Evolutionary conservation across 148 eudicot genomes (phyloP), one percentile per base, ranked within the genome.

Genomic region (Rhododendron williamsianum): DNA sequence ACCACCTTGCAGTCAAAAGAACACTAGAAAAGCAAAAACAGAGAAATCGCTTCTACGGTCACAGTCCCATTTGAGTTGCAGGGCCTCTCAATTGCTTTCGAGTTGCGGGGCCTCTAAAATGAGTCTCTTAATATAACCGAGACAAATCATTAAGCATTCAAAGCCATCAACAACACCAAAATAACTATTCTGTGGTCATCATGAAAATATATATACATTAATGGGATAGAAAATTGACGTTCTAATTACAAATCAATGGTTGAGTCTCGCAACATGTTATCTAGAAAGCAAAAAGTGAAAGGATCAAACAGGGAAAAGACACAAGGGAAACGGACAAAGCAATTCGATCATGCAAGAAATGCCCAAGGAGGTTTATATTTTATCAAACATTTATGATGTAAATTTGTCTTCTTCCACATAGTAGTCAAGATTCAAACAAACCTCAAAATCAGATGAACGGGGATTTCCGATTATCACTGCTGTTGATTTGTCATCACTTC

Each of bases 371-470:
- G 45, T 33, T 33, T 33, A 80, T 27, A 35, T 36, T 81, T 25
- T 16, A 81, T 18, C 33, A 19, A 81, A 13, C 5, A 58, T 25
- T 19, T 36, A 30, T 0, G 16, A 16, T 21, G 35, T 35, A 54
- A 65, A 81, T 10, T 52, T 52, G 25, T 52, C 15, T 30, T 72
- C 65, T 83, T 30, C 43, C 58, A n/a, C 9, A n/a, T 48, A 43
- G 54, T 15, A 85, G 4, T 21, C 46, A 58, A 12, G 9, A 16
- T 33, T 56, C 65, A 81, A 83, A 88, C 93, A 83, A 89, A 95
- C 99, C 99, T 97, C 99, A 91, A 94, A 95, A 91, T 97, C 99
- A 77, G 99, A 86, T 83, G 99, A 91, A 36, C 99, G 98, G 23
- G 99, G 99, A 90, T 97, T 97, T 76, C 89, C 96, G 85, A 92